Evolutionary conservation across 208 protist genomes (phyloP).

Genomic region (Lotmaria passim): DNA sequence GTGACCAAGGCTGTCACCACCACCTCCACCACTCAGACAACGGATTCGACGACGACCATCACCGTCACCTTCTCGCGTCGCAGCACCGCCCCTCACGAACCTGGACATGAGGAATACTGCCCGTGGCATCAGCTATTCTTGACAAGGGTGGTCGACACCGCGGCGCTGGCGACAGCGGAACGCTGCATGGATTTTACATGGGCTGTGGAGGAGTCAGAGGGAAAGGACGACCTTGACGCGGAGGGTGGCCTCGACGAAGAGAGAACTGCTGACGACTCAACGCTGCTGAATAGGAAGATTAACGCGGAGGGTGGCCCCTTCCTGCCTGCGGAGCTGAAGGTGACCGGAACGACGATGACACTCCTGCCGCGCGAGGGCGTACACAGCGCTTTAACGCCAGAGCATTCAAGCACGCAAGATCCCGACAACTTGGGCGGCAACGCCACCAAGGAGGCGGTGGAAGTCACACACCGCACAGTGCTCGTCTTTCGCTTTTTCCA

Average conservation of each 20-base stretch:
- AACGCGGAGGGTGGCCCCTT: background rate
- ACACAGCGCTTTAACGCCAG: too few relatives aligned
- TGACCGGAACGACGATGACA: conserved; percentile 2
- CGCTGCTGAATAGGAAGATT: background rate
- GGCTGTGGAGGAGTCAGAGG: conserved; percentile 1
- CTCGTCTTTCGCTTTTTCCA: conserved; percentile 46
- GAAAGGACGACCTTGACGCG: too few relatives aligned
- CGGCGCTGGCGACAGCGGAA: conserved; percentile 27
- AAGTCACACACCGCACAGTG: conserved; percentile 4
- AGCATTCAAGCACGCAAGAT: too few relatives aligned
- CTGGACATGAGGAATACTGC: conserved; percentile 14
- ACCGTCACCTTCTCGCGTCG: conserved; percentile 35
- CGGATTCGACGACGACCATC: conserved; percentile 20
- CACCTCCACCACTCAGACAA: background rate
- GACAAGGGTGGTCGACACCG: conserved; percentile 20
- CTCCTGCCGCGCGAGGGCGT: background rate
- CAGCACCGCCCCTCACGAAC: background rate
- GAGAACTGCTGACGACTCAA: background rate
- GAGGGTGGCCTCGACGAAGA: background rate
- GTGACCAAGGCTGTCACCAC: conserved; percentile 8
- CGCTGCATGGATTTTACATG: conserved; percentile 38
- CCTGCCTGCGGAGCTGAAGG: background rate
- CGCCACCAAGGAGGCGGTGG: background rate
- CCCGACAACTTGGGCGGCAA: too few relatives aligned
- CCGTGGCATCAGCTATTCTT: conserved; percentile 35